Evolutionary conservation across 768 basidiomycete species (phyloP), one percentile per base, ranked within the genome.

Genomic region (Kwoniella botswanensis): DNA sequence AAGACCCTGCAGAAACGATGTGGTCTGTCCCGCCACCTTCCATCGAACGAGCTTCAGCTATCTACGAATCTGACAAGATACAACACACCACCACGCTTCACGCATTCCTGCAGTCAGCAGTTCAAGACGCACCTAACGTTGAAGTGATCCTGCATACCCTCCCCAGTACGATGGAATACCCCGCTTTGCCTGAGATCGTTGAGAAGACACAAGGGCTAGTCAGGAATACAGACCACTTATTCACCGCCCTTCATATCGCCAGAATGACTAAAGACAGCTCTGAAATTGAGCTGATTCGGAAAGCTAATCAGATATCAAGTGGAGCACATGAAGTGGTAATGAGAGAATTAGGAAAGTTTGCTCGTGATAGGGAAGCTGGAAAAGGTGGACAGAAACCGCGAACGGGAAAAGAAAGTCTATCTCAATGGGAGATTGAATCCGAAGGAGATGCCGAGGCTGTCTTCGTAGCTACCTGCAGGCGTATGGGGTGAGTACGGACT

Each of bases 381-480:
- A 58, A 46, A 52, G 35, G 44, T 29, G 41, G 61, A 35, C 17
- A 64, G 26, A 4, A 21, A 18, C n/a, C 63, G 64, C 55, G 80
- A 53, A 77, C 70, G 17, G 81, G 76, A 12, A 80, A 75, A 61
- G 77, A 81, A 64, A 73, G 57, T 29, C 21, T 80, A 54, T 63
- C 87, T 3, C 91, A 94, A 77, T 97, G 95, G 92, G 85, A 93
- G 56, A 92, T 98, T 17, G 89, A 92, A 85, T 92, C 91, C 75
- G 96, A 98, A 83, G 91, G 90, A 0, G 95, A 97, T 82, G 96
- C 94, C 0, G 95, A 96, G 81, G 96, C 94, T 0, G 87, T 95
- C 9, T 98, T 98, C 73, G 92, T 93, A 0, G 93, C 94, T 2
- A 90, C 90, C 1, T 97, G 94, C 84, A 86, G 93, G 62, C 86